Conservation (phyloP, 345 rosid genomes). For the Diplotaxis tenuifolia region DNA sequence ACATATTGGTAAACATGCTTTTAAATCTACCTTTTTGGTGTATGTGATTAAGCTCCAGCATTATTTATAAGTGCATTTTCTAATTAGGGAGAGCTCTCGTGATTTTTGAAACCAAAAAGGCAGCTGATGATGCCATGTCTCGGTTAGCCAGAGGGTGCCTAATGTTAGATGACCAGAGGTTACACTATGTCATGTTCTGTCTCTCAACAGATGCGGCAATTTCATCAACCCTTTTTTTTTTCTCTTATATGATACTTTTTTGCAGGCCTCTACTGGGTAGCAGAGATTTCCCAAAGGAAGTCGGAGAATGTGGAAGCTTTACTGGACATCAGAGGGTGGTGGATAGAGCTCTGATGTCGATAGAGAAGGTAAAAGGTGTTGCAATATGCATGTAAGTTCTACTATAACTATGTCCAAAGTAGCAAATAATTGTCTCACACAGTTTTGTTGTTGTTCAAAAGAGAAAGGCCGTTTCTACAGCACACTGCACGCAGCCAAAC, state of each 20-base stretch:
- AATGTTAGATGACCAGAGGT: constrained; percentile 39
- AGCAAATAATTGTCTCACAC: constrained; percentile 16
- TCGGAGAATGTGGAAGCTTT: background rate
- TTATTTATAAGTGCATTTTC: constrained; percentile 3
- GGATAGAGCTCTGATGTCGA: constrained; percentile 11
- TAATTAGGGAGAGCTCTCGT: constrained; percentile 56
- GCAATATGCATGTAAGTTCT: too few species aligned
- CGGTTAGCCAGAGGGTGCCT: constrained; percentile 43
- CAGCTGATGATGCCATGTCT: constrained; percentile 42
- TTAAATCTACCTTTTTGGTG: background rate
- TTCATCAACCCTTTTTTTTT: background rate
- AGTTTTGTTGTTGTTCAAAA: background rate
- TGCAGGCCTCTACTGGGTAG: background rate
- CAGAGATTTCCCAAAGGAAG: background rate
- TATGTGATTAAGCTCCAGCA: background rate
- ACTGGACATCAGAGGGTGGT: constrained; percentile 18
- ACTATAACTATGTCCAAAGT: background rate
- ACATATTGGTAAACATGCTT: constrained; percentile 42
- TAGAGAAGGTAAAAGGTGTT: constrained; percentile 16
- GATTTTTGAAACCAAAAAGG: constrained; percentile 48
- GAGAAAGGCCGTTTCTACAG: constrained; percentile 28
- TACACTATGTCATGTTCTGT: background rate
- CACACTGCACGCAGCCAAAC: constrained; percentile 32
- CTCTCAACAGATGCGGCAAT: background rate
- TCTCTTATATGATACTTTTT: constrained; percentile 1